phyloP scores from a whole-genome alignment of 2,329 filamentous ascomycete genomes.

The Venturiaceae sp. region DNA sequence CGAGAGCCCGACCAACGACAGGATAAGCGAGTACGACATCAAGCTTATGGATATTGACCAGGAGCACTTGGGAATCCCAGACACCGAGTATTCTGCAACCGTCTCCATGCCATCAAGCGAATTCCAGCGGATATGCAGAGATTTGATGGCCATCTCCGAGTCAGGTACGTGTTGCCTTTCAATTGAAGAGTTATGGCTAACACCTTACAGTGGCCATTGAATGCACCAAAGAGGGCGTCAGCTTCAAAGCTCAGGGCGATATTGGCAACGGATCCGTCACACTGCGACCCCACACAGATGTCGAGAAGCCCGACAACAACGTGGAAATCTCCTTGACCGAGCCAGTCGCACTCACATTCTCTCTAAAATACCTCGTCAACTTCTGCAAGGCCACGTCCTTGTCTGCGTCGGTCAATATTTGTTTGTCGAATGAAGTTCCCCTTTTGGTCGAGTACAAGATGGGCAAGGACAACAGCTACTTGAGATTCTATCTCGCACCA shows the following conservation, averaged over 20 bases:
- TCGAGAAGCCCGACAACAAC: slow-evolving; percentile 80
- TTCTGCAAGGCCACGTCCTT: slow-evolving; percentile 96
- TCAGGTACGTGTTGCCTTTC: slow-evolving; percentile 53
- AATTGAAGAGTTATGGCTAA: background rate
- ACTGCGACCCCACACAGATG: slow-evolving; percentile 75
- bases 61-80: slow-evolving; percentile 95
- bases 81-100: slow-evolving; percentile 94
- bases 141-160: slow-evolving; percentile 86
- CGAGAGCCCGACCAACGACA: slow-evolving; percentile 79
- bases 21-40: slow-evolving; percentile 97
- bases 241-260: slow-evolving; percentile 87
- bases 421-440: slow-evolving; percentile 91
- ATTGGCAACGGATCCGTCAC: slow-evolving; percentile 94
- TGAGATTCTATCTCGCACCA: slow-evolving; percentile 95
- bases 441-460: slow-evolving; percentile 88
- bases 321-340: slow-evolving; percentile 87
- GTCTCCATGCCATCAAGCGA: slow-evolving; percentile 81
- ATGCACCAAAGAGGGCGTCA: slow-evolving; percentile 92
- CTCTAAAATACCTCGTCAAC: slow-evolving; percentile 98
- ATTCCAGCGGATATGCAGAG: slow-evolving; percentile 91
- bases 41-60: slow-evolving; percentile 99
- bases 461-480: slow-evolving; percentile 69
- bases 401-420: slow-evolving; percentile 76
- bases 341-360: slow-evolving; percentile 91
- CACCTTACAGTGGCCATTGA: slow-evolving; percentile 71